Evolutionary conservation across 805 yeast species (phyloP), one percentile per base, ranked within the genome.

Genomic region (Candida ovalis): DNA sequence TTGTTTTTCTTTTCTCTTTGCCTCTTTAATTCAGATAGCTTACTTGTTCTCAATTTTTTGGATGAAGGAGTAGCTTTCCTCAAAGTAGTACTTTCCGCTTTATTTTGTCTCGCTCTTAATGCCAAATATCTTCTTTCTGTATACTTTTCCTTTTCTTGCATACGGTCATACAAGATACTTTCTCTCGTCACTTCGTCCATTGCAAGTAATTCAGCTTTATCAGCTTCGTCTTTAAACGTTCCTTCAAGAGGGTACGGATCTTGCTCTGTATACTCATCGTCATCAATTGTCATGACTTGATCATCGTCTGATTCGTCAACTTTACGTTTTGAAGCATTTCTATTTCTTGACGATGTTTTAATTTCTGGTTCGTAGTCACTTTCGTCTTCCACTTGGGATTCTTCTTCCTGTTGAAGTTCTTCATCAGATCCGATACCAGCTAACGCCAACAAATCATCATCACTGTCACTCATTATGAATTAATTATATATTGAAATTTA

Each of bases 161-260:
- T 80, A 68, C 99, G 88, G 48, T 92, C 98, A 59, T 88, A 94
- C 47, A 94, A 76, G 47, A 90, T 80, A 57, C 86, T 84, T 72
- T 94, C 99, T 61, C 98, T 85, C 60, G 88, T 88, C 66, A 94
- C 80, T 73, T 94, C 99, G 47, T 92, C 96, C 82, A 94, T 77
- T 0, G 74, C 82, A 60, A 87, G 71, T 56, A 79, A 72, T 46
- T 72, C 67, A 1, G 71, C 81, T 51, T 88, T 78, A 68, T 94
- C 99, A 8, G 72, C 75, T 46, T 82, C 96, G 66, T 90, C 85
- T 59, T 83, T 87, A 72, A 84, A 94, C 61, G 88, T 89, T 7
- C 96, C 96, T 61, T 90, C 97, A 46, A 92, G 68, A 2, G 99
- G 99, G 64, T 91, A 94, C 9, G 98, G 99, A 59, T 86, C 84